Evolutionary conservation across 805 yeast genomes (phyloP).

Genomic region (Starmerella sp.): DNA sequence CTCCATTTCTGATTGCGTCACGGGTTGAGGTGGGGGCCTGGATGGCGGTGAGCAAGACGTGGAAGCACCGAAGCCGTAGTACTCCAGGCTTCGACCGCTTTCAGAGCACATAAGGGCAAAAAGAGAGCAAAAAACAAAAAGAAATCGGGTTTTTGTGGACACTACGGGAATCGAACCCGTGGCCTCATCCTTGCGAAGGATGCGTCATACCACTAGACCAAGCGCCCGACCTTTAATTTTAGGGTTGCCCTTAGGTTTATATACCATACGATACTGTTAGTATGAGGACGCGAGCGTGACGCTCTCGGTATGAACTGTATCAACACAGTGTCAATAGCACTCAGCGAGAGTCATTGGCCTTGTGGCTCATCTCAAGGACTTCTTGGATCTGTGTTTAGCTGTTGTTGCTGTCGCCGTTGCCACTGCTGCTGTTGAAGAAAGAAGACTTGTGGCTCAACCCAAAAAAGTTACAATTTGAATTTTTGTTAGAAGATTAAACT

Average conservation of each 20-base stretch:
- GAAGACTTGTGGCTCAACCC: no score
- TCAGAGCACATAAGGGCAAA: neutral
- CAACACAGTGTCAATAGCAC: no score
- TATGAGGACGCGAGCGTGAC: no score
- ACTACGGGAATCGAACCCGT: conserved; percentile 35
- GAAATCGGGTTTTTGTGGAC: conserved; percentile 22
- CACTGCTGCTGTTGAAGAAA: no score
- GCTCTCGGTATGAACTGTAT: no score
- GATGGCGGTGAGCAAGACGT: neutral
- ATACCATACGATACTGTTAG: no score
- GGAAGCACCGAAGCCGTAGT: neutral
- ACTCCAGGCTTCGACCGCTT: neutral
- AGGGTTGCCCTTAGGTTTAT: neutral
- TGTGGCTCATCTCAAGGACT: no score
- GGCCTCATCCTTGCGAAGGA: conserved; percentile 30
- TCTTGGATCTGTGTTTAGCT: no score
- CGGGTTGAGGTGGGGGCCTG: conserved; percentile 2
- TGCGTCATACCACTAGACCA: conserved; percentile 99
- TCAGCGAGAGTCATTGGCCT: no score
- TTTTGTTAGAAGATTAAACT: no score
- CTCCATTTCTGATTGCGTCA: conserved; percentile 5
- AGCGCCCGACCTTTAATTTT: conserved; percentile 24
- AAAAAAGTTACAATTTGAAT: no score
- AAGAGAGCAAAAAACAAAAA: conserved; percentile 8
- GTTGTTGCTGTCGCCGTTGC: no score